Percentiles rank a stretch among this genome's conserved stretches.
phyloP scores from a whole-genome alignment of 2,329 filamentous ascomycete species.

The Alternaria metachromatica region DNA sequence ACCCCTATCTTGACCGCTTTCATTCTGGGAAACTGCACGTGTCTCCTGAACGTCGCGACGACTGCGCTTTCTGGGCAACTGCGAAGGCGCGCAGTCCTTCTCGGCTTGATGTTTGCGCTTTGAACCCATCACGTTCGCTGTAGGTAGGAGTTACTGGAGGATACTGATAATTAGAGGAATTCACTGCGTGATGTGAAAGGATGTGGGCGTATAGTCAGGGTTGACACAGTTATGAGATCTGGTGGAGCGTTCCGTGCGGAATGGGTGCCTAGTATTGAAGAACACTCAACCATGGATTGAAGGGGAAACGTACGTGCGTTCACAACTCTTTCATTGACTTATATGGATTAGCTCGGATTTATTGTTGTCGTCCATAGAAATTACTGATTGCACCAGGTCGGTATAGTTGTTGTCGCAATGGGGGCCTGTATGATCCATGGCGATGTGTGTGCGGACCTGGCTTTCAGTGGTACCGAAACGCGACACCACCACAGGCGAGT shows the following conservation, averaged over 20 bases:
- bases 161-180: not conserved
- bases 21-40: not conserved
- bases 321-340: not conserved
- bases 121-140: not conserved
- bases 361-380: not conserved
- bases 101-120: not conserved
- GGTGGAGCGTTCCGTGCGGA: not conserved
- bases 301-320: not conserved
- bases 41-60: not conserved
- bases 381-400: not conserved
- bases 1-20: not conserved
- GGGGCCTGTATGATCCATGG: not conserved
- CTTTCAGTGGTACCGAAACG: not conserved
- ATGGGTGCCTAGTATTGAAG: not conserved
- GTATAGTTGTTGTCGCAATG: not conserved
- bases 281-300: not conserved
- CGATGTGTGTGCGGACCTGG: not conserved
- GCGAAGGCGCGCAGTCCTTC: not conserved
- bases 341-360: not conserved
- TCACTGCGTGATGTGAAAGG: not conserved
- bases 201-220: not conserved
- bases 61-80: not conserved
- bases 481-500: not conserved
- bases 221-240: not conserved
- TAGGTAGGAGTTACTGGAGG: not conserved